Base-by-base conservation (phyloP, 495 filamentous ascomycete genomes). In the Daldinia decipiens region DNA sequence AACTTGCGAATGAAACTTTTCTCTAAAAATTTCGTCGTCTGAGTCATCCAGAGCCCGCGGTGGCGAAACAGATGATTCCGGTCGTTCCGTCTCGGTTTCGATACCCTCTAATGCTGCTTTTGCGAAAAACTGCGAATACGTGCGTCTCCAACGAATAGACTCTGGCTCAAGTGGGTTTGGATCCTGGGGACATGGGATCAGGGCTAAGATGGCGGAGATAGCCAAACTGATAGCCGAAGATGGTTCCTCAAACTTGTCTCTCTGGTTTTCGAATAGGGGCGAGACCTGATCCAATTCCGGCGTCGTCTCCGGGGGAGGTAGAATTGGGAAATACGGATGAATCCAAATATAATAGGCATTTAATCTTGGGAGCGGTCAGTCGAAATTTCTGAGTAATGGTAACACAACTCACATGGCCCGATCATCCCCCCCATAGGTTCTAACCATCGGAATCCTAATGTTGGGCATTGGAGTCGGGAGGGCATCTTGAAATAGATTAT, bases 341-440 rank as follows among this genome's bases (percentile, higher is more conserved):
- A 88, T 86, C 71, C 84, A 88, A 29, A 86, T 83, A 68, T 88
- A 89, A 70, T 88, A 88, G 26, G 86, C 87, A 57, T 85, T 85
- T 58, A 89, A 75, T 72, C 87, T 89, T 65, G 32, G 5, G 0
- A 4, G 12, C 39, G 13, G 12, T 78, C 76, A 77, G 82, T 75
- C n/a, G 17, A 58, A 68, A 7, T 8, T 34, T 27, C 40, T 51
- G 19, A 26, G 11, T 21, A 45, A 12, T 45, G 53, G 19, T n/a
- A n/a, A 54, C 34, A 56, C 26, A 21, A 64, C 71, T 56, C 60
- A 78, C 76, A 78, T 76, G 21, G 72, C 68, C 38, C 64, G 57
- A 47, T 74, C 71, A 59, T 77, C 62, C 24, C 64, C 70, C 26
- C 72, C 73, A 40, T 78, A 71, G 38, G 69, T 67, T 36, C 70